phyloP scores from a whole-genome alignment of 768 basidiomycete species.

The Coprinopsis marcescibilis region DNA sequence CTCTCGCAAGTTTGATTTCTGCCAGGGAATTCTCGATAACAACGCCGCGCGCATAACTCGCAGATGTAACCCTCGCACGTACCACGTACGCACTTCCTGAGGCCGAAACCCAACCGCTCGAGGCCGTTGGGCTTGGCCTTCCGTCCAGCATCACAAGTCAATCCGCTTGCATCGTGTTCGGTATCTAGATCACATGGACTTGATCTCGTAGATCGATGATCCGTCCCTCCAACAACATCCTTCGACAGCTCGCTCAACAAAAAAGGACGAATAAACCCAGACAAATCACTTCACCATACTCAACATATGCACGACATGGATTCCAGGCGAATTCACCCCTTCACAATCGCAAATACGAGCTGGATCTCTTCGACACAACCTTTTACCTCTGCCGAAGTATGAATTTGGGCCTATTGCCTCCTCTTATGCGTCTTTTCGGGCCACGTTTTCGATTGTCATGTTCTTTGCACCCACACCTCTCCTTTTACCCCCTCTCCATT shows the following conservation, averaged over 20 bases:
- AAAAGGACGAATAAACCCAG: constrained; percentile 28
- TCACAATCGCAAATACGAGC: background rate
- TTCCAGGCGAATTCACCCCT: background rate
- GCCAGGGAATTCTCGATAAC: background rate
- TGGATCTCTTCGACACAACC: background rate
- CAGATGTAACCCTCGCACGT: constrained; percentile 6
- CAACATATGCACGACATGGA: background rate
- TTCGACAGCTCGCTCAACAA: background rate
- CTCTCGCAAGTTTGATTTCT: background rate
- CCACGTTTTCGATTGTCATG: background rate
- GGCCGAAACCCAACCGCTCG: constrained; percentile 20
- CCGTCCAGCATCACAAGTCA: constrained; percentile 1
- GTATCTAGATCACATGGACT: constrained; percentile 18
- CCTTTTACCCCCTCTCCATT: background rate
- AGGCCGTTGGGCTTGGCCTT: constrained; percentile 13
- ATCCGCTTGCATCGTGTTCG: constrained; percentile 14
- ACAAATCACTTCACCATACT: background rate
- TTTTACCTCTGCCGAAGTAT: background rate
- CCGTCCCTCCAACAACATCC: background rate
- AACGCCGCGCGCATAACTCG: background rate
- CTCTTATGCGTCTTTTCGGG: background rate
- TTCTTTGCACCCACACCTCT: background rate
- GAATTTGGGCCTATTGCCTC: background rate
- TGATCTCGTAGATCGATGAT: constrained; percentile 22
- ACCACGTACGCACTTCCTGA: constrained; percentile 2